phyloP scores from a whole-genome alignment of 73 alveolate genomes.

The Blepharisma japonicum region DNA sequence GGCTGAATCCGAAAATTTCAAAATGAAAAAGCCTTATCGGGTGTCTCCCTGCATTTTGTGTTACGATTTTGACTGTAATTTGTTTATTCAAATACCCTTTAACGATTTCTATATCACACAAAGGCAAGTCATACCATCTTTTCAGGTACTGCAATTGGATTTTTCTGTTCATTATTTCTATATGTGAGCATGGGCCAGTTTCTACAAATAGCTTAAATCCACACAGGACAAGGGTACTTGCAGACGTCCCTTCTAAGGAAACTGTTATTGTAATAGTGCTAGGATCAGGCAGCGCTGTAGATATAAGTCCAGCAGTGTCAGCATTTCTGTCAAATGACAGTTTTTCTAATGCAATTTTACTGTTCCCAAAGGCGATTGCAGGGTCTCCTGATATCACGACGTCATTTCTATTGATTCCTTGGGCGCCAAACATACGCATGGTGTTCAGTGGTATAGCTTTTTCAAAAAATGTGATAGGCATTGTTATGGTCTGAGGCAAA shows the following conservation, averaged over 20 bases:
- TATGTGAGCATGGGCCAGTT: constrained; percentile 14
- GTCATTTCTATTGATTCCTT: constrained; percentile 13
- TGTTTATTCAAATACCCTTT: constrained; percentile 31
- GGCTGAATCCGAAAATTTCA: constrained; percentile 39
- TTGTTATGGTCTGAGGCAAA: constrained; percentile 41
- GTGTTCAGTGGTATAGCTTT: constrained; percentile 28
- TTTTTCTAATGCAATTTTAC: constrained; percentile 21
- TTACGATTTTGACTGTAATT: constrained; percentile 29
- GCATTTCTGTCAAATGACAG: background rate
- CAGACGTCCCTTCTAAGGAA: constrained; percentile 14
- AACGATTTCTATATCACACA: constrained; percentile 49
- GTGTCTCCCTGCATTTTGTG: constrained; percentile 28
- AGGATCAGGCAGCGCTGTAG: background rate
- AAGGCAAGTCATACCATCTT: constrained; percentile 42
- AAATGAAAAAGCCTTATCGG: constrained; percentile 40
- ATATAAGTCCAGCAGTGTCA: background rate
- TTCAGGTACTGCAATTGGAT: background rate
- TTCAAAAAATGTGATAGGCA: constrained; percentile 50
- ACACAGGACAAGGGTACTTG: background rate
- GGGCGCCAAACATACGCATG: constrained; percentile 25
- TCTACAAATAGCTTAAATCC: constrained; percentile 20
- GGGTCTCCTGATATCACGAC: constrained; percentile 26
- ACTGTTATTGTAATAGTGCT: background rate
- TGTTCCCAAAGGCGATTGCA: background rate
- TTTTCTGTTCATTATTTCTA: constrained; percentile 7